Percentiles rank a stretch among this genome's conserved stretches.
Evolutionary conservation across 768 basidiomycete species (phyloP).

Genomic region (Psilocybe sp.): DNA sequence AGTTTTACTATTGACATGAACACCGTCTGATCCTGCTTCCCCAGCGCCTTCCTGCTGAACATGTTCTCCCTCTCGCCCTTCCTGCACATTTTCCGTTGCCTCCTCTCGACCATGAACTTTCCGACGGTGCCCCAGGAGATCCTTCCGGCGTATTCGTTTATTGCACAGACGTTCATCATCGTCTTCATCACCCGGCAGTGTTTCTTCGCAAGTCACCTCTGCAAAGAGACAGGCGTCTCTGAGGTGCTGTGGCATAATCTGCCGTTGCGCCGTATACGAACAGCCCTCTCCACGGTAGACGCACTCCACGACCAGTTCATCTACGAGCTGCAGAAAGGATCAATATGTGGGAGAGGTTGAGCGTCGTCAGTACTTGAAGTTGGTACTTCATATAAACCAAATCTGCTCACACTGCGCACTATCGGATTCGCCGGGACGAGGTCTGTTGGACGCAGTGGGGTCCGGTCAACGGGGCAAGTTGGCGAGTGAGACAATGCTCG

Average conservation of each 20-base stretch:
- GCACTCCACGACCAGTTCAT: constrained; percentile 78
- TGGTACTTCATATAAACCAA: background rate
- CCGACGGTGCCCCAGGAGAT: constrained; percentile 28
- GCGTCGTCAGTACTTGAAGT: background rate
- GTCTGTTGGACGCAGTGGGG: constrained; percentile 54
- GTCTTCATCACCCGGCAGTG: constrained; percentile 35
- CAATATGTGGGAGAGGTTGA: constrained; percentile 4
- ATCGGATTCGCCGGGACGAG: constrained; percentile 70
- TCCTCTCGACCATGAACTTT: constrained; percentile 13
- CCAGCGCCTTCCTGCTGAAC: too few relatives aligned
- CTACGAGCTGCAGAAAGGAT: constrained; percentile 58
- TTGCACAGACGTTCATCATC: background rate
- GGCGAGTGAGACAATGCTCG: constrained; percentile 63
- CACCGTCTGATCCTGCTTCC: too few relatives aligned
- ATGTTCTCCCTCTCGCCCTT: background rate
- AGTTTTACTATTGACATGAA: background rate
- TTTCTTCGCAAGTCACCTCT: constrained; percentile 48
- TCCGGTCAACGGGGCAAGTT: constrained; percentile 85
- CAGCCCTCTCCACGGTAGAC: constrained; percentile 61
- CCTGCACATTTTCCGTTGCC: constrained; percentile 1
- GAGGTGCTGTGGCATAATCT: constrained; percentile 59
- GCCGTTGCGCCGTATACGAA: constrained; percentile 60
- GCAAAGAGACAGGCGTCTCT: constrained; percentile 58
- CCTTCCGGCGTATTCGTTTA: constrained; percentile 38
- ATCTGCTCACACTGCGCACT: constrained; percentile 61